Evolutionary conservation across 2,329 filamentous ascomycete species (phyloP), one percentile per base, ranked within the genome.

Genomic region (Podosphaera fusca): DNA sequence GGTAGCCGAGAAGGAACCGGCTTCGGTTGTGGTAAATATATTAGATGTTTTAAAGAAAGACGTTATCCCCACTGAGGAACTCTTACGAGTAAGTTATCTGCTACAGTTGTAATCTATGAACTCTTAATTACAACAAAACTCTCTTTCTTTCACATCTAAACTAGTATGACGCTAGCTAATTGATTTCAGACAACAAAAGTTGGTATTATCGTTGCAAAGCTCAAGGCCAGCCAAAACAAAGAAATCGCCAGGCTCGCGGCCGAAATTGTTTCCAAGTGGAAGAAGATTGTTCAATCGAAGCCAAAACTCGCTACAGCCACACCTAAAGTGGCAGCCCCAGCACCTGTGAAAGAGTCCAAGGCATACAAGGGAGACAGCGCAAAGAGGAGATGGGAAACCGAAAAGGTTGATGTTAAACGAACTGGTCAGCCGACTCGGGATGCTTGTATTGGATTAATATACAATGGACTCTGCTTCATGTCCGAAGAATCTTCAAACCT

Each of bases 181-280:
- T 62, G 46, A 61, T 7, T 42, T 3, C 57, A 84, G 81, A 76
- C 84, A 47, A 96, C 90, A n/a, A 85, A 84, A 64, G 90, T 94
- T 55, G 92, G 92, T 64, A 83, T 95, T 62, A 81, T 84, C 55
- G 85, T 96, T 61, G 90, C 89, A 69, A 90, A 88, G 68, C 79
- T 83, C 55, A 76, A 81, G 56, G 71, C 84, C 59, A 88, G 94
- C 69, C 70, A 81, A 58, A 84, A 94, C 74, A 88, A 86, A 69
- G 81, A 89, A 49, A 84, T 96, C 63, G 81, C 83, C 52, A 78
- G 80, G 55, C 74, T 86, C 49, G 88, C 92, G 2, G 76, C 78
- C 59, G 85, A 89, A 65, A 84, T 96, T 58, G 88, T 98, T 56
- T 78, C 77, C 60, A 94, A 89, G 69, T 95, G 87, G 87, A 85